These are phyloP conservation scores for Marchantia polymorpha DNA, from an alignment of 225 moss, liverwort and hornwort species.

Conservation along the genomic window DNA sequence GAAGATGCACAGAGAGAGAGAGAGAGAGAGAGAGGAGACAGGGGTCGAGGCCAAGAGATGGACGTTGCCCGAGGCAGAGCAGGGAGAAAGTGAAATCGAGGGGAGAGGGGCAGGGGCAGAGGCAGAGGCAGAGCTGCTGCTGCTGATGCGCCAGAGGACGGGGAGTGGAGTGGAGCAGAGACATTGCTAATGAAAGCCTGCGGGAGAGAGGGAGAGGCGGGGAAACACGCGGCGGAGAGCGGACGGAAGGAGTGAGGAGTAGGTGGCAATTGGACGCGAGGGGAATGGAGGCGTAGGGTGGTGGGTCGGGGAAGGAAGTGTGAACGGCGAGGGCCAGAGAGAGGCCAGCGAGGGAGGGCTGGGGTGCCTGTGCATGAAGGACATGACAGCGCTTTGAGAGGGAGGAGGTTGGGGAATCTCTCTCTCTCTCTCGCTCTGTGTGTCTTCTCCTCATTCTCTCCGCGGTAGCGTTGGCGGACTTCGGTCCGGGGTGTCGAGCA, in stretches of 20 bases:
- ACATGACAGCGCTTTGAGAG: conserved; percentile 1
- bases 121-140: neutral
- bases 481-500: conserved; percentile 7
- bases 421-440: neutral
- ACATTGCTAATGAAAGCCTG: neutral
- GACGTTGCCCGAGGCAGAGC: no score
- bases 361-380: neutral
- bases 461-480: neutral
- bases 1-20: neutral
- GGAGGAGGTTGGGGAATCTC: conserved; percentile 1
- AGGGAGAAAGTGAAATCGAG: neutral
- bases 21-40: neutral
- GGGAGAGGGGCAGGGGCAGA: neutral
- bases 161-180: neutral
- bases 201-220: neutral
- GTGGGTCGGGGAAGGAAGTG: neutral
- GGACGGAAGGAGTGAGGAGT: neutral
- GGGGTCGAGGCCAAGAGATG: neutral
- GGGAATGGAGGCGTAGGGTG: neutral
- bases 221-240: conserved; percentile 21
- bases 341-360: neutral
- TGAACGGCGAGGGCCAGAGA: no score
- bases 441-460: neutral
- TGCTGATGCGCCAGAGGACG: no score
- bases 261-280: neutral